Conservation (phyloP, 768 basidiomycete species). For the Leccinum obscurum region DNA sequence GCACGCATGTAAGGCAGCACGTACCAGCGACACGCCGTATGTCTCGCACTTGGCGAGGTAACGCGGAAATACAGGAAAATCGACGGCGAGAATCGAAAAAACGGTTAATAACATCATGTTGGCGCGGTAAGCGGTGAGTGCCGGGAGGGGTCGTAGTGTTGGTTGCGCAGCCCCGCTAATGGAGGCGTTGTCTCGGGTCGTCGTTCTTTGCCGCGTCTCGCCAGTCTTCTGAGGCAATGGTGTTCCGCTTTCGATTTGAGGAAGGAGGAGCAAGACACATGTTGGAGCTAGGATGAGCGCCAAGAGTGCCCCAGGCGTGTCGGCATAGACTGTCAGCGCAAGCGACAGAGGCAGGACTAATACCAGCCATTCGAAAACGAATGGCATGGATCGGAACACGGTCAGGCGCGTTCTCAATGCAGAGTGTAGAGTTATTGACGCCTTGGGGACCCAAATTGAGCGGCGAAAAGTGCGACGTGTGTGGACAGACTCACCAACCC, state of each 20-base stretch:
- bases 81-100: constrained; percentile 91
- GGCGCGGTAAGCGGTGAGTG: constrained; percentile 84
- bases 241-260: constrained; percentile 44
- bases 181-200: not conserved
- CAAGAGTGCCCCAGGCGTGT: constrained; percentile 53
- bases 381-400: constrained; percentile 36
- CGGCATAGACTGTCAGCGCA: constrained; percentile 75
- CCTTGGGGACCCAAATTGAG: constrained; percentile 43
- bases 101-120: constrained; percentile 96
- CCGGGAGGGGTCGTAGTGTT: constrained; percentile 53
- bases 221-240: constrained; percentile 50
- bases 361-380: constrained; percentile 57
- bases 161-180: constrained; percentile 1
- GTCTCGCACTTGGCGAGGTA: constrained; percentile 89
- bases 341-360: constrained; percentile 79
- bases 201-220: not conserved
- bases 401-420: constrained; percentile 52
- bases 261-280: constrained; percentile 42
- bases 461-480: not conserved
- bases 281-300: constrained; percentile 48
- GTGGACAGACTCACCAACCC: constrained; percentile 52
- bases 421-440: constrained; percentile 71
- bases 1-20: constrained; percentile 21
- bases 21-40: constrained; percentile 90
- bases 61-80: constrained; percentile 92